Base-by-base conservation (phyloP, 495 filamentous ascomycete genomes). In the Aspergillus hancockii region DNA sequence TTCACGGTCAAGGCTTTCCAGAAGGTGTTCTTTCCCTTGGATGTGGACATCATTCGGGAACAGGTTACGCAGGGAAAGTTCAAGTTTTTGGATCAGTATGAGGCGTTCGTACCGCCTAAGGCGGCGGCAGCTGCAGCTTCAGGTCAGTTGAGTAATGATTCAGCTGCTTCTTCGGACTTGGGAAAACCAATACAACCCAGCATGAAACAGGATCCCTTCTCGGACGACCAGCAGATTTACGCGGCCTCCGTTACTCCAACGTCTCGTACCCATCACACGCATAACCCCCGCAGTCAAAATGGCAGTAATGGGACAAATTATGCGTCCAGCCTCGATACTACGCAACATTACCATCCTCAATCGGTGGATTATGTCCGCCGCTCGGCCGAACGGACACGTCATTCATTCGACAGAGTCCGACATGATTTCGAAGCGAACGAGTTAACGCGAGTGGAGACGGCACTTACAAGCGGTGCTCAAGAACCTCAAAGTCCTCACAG, bases 11-110 rank as follows among this genome's bases (percentile, higher is more conserved):
- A 99, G 75, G 75, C 86, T 31, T 72, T 94, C 25, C 93, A 97
- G 72, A 99, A 99, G 74, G 87, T 96, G 41, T 96, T 88, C 76
- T 89, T 91, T 70, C 95, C 95, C 7, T 85, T 84, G 49, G 95
- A 99, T 65, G 86, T 97, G 54, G 95, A 99, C 70, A 96, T 99
- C 65, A 87, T 99, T 65, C 90, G 95, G 31, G 95, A 99, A 73
- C 90, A 96, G 75, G 82, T 94, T 54, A 84, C 84, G 46, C 81
- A 83, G 64, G 94, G 94, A 55, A 86, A 88, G 61, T 97, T 91
- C 72, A 83, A 87, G 62, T 81, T 89, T 68, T 78, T 90, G 28
- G 82, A 89, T 46, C 72, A 81, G 51, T 71, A 71, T 53, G 76
- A 83, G 67, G 72, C 65, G 21, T 72, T 74, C 58, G 58, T 85